Evolutionary conservation across 768 basidiomycete genomes (phyloP).

Genomic region (Russula sp.): DNA sequence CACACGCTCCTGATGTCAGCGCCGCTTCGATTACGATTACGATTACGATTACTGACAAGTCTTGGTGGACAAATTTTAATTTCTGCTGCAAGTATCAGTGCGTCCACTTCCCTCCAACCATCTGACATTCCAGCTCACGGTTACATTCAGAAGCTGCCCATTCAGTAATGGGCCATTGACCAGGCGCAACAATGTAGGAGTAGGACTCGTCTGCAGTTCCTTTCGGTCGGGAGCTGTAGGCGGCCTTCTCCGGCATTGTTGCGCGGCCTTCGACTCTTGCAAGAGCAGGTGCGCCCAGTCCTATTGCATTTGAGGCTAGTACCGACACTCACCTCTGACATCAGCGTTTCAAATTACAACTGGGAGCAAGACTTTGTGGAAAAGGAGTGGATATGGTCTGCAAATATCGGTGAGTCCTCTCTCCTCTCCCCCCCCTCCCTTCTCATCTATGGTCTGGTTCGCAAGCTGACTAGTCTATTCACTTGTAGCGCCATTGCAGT

Average conservation of each 20-base stretch:
- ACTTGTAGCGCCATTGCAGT: constrained; percentile 2
- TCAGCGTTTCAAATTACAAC: background rate
- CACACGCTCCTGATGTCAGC: background rate
- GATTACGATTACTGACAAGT: background rate
- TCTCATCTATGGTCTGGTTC: background rate
- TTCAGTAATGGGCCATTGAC: background rate
- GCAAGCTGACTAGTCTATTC: background rate
- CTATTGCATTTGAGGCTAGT: background rate
- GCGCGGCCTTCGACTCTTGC: background rate
- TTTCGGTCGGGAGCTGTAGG: background rate
- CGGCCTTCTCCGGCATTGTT: background rate
- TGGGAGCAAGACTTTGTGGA: background rate
- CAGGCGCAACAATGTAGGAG: background rate
- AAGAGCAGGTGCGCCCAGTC: background rate
- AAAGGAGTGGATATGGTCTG: background rate
- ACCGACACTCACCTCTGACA: background rate
- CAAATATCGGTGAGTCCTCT: constrained; percentile 11
- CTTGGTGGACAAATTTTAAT: background rate
- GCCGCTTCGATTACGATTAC: background rate
- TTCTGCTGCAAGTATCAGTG: too few relatives aligned
- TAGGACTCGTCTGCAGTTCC: background rate
- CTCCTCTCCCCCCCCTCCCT: background rate
- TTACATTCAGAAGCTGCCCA: too few relatives aligned
- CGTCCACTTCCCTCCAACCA: too few relatives aligned
- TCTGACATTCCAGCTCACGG: too few relatives aligned